Percentiles rank a stretch among this genome's conserved stretches.
Conservation (phyloP, 2,329 filamentous ascomycete species). For the Fusarium sp. region DNA sequence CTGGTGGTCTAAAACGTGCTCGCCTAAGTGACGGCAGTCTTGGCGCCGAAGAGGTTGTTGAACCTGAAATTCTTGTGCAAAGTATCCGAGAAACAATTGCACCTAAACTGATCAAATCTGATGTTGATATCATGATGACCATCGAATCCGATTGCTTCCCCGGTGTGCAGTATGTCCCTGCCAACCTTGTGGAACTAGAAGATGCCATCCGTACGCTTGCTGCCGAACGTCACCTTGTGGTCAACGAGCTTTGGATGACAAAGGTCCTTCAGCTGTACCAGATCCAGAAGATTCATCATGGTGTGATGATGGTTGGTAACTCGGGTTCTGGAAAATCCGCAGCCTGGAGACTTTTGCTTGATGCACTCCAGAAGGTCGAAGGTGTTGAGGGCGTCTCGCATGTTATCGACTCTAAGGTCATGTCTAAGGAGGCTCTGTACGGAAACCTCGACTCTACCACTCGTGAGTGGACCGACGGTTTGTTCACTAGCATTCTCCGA, state of each 20-base stretch:
- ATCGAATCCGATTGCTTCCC: constrained; percentile 92
- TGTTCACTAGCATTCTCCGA: constrained; percentile 96
- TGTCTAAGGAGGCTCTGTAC: constrained; percentile 98
- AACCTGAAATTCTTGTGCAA: constrained; percentile 98
- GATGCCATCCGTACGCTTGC: constrained; percentile 86
- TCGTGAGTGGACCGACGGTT: constrained; percentile 97
- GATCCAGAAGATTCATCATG: constrained; percentile 97
- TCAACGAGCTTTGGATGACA: constrained; percentile 96
- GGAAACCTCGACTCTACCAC: constrained; percentile 97
- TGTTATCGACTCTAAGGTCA: constrained; percentile 99
- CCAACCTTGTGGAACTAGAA: constrained; percentile 83
- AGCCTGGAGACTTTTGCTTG: constrained; percentile 91
- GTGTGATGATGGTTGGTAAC: constrained; percentile 99
- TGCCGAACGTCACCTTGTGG: constrained; percentile 85
- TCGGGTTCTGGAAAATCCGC: constrained; percentile 98
- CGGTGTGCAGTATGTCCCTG: constrained; percentile 91
- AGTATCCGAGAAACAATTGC: constrained; percentile 98
- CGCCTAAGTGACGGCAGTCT: constrained; percentile 72
- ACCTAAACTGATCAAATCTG: constrained; percentile 92
- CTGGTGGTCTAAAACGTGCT: constrained; percentile 91
- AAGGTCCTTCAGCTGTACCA: constrained; percentile 98
- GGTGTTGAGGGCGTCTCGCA: constrained; percentile 94
- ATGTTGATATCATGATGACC: constrained; percentile 87
- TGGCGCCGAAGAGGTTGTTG: constrained; percentile 78
- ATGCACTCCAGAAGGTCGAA: constrained; percentile 91